Conservation (phyloP, 805 yeast genomes). For the Pichia heedii region DNA sequence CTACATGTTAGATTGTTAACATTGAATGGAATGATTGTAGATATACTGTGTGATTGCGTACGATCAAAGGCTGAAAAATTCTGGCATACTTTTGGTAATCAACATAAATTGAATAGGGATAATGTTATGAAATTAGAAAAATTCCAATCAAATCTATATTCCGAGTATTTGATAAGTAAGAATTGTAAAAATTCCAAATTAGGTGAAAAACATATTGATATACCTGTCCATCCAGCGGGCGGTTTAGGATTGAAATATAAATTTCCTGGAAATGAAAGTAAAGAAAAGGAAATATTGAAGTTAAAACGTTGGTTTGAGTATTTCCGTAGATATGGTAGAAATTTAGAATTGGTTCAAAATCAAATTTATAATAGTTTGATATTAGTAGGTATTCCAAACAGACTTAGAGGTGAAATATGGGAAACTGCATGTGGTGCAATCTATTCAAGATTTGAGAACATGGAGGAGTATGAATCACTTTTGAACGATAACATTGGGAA, state of each 20-base stretch:
- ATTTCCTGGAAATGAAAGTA: conserved; percentile 90
- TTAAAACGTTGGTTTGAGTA: conserved; percentile 92
- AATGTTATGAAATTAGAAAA: conserved; percentile 54
- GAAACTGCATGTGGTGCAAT: conserved; percentile 84
- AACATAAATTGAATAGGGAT: conserved; percentile 39
- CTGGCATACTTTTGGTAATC: conserved; percentile 52
- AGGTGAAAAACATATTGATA: conserved; percentile 25
- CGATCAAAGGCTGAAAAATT: conserved; percentile 74
- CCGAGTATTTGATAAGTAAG: conserved; percentile 69
- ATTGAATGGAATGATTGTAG: conserved; percentile 51
- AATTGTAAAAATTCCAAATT: conserved; percentile 31
- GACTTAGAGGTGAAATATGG: conserved; percentile 94
- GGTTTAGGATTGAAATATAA: conserved; percentile 82
- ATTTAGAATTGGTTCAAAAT: conserved; percentile 63
- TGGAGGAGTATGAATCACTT: conserved; percentile 48
- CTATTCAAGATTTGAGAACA: conserved; percentile 56
- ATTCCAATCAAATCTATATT: conserved; percentile 65
- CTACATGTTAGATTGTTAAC: conserved; percentile 71
- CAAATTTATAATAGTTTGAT: conserved; percentile 74
- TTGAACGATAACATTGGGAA: conserved; percentile 54
- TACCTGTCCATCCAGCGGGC: conserved; percentile 55
- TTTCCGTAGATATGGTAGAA: conserved; percentile 75
- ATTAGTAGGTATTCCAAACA: conserved; percentile 89
- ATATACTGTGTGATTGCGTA: conserved; percentile 70
- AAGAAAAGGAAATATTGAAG: conserved; percentile 40